A percentile compares a stretch with the other conserved stretches of the same genome.
Conservation (phyloP, 768 basidiomycete species). For the Termitomyces sp. region DNA sequence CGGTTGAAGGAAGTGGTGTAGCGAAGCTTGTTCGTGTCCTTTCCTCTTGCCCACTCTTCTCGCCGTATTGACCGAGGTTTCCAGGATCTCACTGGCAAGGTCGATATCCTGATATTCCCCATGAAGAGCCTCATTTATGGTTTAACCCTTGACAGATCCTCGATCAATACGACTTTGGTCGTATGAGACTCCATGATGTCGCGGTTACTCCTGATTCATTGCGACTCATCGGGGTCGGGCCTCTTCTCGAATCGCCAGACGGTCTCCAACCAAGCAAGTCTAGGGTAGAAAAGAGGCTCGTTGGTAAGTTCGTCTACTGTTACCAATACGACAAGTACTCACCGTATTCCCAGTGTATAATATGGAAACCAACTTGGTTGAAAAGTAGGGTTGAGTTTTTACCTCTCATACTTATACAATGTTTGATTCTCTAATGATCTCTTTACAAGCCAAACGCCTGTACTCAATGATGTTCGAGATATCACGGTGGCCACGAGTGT, state of each 20-base stretch:
- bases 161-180: slow-evolving; percentile 52
- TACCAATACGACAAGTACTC: neutral
- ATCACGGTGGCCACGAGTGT: slow-evolving; percentile 55
- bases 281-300: slow-evolving; percentile 65
- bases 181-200: slow-evolving; percentile 65
- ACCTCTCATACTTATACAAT: neutral
- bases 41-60: neutral
- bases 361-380: slow-evolving; percentile 55
- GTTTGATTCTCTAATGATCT: slow-evolving; percentile 2
- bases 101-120: slow-evolving; percentile 17
- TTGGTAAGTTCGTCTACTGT: slow-evolving; percentile 39
- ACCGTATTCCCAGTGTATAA: slow-evolving; percentile 50
- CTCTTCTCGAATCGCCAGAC: slow-evolving; percentile 54
- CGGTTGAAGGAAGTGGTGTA: slow-evolving; percentile 61
- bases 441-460: slow-evolving; percentile 55
- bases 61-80: slow-evolving; percentile 2
- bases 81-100: slow-evolving; percentile 58
- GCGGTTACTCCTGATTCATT: slow-evolving; percentile 63
- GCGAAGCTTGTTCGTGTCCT: slow-evolving; percentile 46
- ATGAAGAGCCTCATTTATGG: neutral
- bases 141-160: slow-evolving; percentile 34
- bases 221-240: slow-evolving; percentile 64
- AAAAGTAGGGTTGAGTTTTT: slow-evolving; percentile 44
- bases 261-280: slow-evolving; percentile 69
- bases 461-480: slow-evolving; percentile 68